Evolutionary conservation across 139 green algal species (phyloP).

Genomic region (Chlorella sorokiniana): DNA sequence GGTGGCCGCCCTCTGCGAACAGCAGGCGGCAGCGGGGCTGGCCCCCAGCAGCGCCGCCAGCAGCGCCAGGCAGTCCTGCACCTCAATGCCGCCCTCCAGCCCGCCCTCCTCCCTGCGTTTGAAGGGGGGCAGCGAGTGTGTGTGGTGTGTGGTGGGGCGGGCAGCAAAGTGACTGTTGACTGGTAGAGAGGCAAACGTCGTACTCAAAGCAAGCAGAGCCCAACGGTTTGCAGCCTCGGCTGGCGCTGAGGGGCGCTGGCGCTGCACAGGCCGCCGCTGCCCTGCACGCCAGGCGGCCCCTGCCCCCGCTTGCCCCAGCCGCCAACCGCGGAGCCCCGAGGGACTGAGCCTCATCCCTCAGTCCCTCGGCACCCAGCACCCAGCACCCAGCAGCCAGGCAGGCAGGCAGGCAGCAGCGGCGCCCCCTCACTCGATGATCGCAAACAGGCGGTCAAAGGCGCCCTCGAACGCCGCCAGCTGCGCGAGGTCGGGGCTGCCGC

Average conservation of each 20-base stretch:
- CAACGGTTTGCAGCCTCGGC: too few species aligned
- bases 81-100: conserved; percentile 76
- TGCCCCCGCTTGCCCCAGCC: too few species aligned
- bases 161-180: too few species aligned
- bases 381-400: not conserved
- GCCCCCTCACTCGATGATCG: conserved; percentile 55
- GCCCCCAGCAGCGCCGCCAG: conserved; percentile 83
- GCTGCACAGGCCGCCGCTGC: too few species aligned
- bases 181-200: not conserved
- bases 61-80: conserved; percentile 90
- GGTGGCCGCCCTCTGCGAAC: conserved; percentile 58
- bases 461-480: conserved; percentile 93
- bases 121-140: too few species aligned
- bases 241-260: too few species aligned
- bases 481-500: conserved; percentile 70
- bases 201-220: too few species aligned
- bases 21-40: conserved; percentile 80
- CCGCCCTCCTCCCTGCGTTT: conserved; percentile 76
- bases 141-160: too few species aligned
- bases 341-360: too few species aligned
- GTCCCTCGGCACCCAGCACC: not conserved
- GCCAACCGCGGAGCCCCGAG: too few species aligned
- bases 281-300: too few species aligned
- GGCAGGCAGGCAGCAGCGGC: not conserved
- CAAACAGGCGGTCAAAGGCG: conserved; percentile 84